Evolutionary conservation across 1,284 basidiomycete species (phyloP), one percentile per base, ranked within the genome.

Genomic region (Pseudozyma hubeiensis): DNA sequence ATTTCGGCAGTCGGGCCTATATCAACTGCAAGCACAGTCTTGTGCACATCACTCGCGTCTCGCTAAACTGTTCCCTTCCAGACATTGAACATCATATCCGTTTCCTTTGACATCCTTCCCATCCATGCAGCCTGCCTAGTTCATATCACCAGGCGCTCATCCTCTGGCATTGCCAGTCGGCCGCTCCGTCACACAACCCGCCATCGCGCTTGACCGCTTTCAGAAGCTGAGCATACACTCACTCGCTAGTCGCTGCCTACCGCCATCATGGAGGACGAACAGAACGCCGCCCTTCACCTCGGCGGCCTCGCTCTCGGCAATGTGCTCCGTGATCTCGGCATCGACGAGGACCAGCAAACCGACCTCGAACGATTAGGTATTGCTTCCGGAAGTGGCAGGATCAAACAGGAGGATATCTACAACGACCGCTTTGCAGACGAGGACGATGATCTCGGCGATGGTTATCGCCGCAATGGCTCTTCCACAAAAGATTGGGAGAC

Each of bases 251-350:
- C 16, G 7, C 45, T 24, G n/a, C 35, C 14, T 29, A 7, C 29
- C 11, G 14, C 16, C 53, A 57, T 10, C 53, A 81, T 82, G 80
- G 81, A 82, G 47, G 70, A 76, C 48, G 82, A 83, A 65, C 76
- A 75, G 43, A 77, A 78, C 52, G 78, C 79, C 49, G 78, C 82
- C 19, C 65, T 80, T 44, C 79, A 82, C 51, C 67, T 84, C 24
- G 81, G 78, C 24, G 75, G 80, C 47, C 74, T 84, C 16, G 82
- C 81, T 13, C 76, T 84, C 5, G 82, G 82, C 48, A 80, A 83
- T 34, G 68, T 84, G 11, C 79, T 84, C 7, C 64, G 74, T 29
- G 82, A 84, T 39, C 65, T 83, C 8, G 82, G 82, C 43, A 73
- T 84, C 58, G 79, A 79, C 43, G 70, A 66, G 24, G 60, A 76